Percentiles rank a stretch among this genome's conserved stretches.
Evolutionary conservation across 140 eudicot species (phyloP).

Genomic region (Stevia rebaudiana): DNA sequence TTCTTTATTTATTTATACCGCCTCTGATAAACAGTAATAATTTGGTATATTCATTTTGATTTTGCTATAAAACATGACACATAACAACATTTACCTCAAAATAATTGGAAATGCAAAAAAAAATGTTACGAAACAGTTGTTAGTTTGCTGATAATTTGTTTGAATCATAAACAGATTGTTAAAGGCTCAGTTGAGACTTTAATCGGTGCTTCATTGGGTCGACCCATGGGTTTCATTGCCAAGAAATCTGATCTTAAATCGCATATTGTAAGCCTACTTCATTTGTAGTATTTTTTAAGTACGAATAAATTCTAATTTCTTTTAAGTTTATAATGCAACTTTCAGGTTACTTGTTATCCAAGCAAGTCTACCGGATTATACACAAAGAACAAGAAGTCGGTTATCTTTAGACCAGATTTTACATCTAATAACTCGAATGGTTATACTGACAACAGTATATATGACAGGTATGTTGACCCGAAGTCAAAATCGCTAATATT

Average conservation of each 20-base stretch:
- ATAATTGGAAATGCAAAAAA: background rate
- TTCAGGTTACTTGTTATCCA: conserved; percentile 84
- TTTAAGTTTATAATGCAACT: conserved; percentile 2
- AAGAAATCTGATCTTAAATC: conserved; percentile 69
- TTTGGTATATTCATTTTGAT: background rate
- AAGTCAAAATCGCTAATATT: background rate
- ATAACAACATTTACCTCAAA: background rate
- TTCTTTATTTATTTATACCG: too few species aligned
- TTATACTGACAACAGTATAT: conserved; percentile 72
- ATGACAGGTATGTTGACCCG: conserved; percentile 54
- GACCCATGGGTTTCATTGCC: conserved; percentile 59
- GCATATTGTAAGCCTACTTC: conserved; percentile 43
- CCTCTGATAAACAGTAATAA: background rate
- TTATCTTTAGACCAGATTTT: conserved; percentile 84
- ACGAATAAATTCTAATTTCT: background rate
- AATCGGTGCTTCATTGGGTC: conserved; percentile 66
- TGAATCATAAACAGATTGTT: conserved; percentile 53
- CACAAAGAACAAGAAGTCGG: conserved; percentile 53
- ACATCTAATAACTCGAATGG: conserved; percentile 63
- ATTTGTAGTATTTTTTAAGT: background rate
- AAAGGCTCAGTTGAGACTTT: conserved; percentile 71
- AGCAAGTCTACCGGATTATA: conserved; percentile 83
- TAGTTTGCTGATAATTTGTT: conserved; percentile 21
- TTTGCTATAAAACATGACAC: conserved; percentile 2
- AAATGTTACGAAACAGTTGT: background rate